Evolutionary conservation across 495 filamentous ascomycete genomes (phyloP), one percentile per base, ranked within the genome.

Genomic region (Chaetomium cochliodes): DNA sequence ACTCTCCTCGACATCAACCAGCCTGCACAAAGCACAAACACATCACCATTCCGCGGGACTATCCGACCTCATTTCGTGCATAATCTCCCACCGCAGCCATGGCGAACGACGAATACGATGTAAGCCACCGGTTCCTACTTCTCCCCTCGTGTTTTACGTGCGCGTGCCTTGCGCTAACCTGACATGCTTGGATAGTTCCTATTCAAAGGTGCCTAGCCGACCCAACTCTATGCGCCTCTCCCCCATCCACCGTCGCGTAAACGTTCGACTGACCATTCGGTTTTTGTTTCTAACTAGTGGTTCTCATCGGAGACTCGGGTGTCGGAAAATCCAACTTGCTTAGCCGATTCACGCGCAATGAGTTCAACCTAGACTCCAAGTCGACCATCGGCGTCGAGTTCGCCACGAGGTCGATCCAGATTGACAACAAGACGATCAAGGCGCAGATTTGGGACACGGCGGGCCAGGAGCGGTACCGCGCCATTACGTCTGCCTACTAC

Each of bases 71-170:
- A 61, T 57, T 60, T 58, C 51, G 39, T 66, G 57, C 58, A 39
- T 63, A 61, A 67, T 64, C 26, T 53, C 63, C 60, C 58, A 69
- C 60, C 67, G 73, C 69, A 73, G 74, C 68, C 77, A 99, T 99
- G 96, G 96, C 96, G 72, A 99, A 99, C 87, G 96, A 99, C 82
- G 96, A 99, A 83, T 98, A 99, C 80, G 94, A 99, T 90, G 94
- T 98, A 81, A 86, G 96, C 84, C 46, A 56, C 49, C 37, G 46
- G n/a, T 54, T 30, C 25, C 25, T 33, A 23, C 58, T 42, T 37
- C 20, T 6, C 51, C 16, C 28, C 23, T 33, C 33, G 41, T 41
- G 15, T 23, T 51, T 46, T 60, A 49, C 68, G 56, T 64, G 64
- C 68, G 51, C 64, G 46, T 65, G 26, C 60, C 62, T 54, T 62